Evolutionary conservation across 2,329 filamentous ascomycete species (phyloP), one percentile per base, ranked within the genome.

Genomic region (Nothophoma quercina): DNA sequence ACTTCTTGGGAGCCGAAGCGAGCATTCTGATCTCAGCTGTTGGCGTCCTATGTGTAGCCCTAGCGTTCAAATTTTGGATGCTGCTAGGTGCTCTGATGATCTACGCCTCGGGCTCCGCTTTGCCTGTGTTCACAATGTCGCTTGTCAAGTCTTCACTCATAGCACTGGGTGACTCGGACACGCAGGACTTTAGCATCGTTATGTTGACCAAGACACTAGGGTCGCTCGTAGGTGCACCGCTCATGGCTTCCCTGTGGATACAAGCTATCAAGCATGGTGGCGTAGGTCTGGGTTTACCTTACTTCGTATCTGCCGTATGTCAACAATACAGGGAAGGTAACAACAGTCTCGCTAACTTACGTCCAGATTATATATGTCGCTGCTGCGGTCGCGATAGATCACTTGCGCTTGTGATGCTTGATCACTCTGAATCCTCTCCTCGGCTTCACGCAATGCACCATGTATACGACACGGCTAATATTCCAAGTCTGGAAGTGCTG

Each of bases 121-220:
- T 75, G 12, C 72, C 73, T 0, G 71, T 74, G 5, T 75, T 75
- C 49, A 73, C 70, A 0, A 72, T 73, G 65, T 72, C 71, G 6
- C 59, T 75, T 5, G 69, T 75, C 22, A 73, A 73, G 44, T 69
- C 68, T 6, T 62, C 64, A 2, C 57, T 71, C 6, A 67, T 75
- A 18, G 65, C 71, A 3, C 36, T 69, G 0, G 47, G 54, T 12
- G 55, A 65, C 18, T 65, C 61, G 2, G 61, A 69, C 18, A 63
- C 64, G 7, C 68, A 73, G 44, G 71, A 73, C 43, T 74, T 74
- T 39, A 72, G 68, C 35, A 71, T 75, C 18, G 68, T 73, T 13
- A 75, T 74, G 68, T 42, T 75, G 19, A 68, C 66, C 1, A 73
- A 73, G 51, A 74, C 71, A 4, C 57, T 71, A 0, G 71, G 72